phyloP scores from a whole-genome alignment of 495 filamentous ascomycete genomes.

The Neurospora sp. region DNA sequence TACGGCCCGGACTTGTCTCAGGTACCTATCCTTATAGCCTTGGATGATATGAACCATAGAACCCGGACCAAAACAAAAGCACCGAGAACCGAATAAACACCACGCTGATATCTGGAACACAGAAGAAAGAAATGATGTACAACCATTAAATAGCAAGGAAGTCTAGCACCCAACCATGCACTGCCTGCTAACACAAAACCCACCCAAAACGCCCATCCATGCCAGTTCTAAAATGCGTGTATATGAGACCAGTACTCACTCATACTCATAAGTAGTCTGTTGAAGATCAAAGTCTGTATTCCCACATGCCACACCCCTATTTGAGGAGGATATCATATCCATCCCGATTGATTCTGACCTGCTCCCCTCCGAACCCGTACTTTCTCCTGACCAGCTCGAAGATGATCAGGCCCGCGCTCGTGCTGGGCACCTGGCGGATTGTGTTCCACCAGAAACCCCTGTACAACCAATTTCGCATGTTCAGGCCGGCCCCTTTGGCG shows the following conservation, averaged over 20 bases:
- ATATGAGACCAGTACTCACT: not conserved
- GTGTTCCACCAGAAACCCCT: constrained; percentile 65
- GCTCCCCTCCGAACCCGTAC: constrained; percentile 60
- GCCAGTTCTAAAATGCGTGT: not conserved
- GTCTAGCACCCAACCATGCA: not conserved
- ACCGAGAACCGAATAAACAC: not conserved
- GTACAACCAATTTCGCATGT: constrained; percentile 65
- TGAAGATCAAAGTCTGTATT: not conserved
- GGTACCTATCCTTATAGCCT: not conserved
- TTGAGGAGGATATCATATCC: constrained; percentile 65
- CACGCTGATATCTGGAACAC: not conserved
- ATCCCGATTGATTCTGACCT: constrained; percentile 45
- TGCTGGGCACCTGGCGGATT: constrained; percentile 75
- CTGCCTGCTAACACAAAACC: not conserved
- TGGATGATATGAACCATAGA: not conserved
- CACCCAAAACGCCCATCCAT: not conserved
- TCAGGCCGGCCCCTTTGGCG: constrained; percentile 48
- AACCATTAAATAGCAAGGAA: not conserved
- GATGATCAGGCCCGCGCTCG: constrained; percentile 78
- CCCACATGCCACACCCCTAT: constrained; percentile 9
- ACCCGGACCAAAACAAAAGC: not conserved
- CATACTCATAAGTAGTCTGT: not conserved
- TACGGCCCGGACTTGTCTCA: not conserved
- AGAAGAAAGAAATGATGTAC: not conserved
- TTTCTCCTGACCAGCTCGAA: constrained; percentile 80